A percentile compares a stretch with the other conserved stretches of the same genome.
phyloP scores from a whole-genome alignment of 176 grass and related monocot species.

The Lolium perenne region DNA sequence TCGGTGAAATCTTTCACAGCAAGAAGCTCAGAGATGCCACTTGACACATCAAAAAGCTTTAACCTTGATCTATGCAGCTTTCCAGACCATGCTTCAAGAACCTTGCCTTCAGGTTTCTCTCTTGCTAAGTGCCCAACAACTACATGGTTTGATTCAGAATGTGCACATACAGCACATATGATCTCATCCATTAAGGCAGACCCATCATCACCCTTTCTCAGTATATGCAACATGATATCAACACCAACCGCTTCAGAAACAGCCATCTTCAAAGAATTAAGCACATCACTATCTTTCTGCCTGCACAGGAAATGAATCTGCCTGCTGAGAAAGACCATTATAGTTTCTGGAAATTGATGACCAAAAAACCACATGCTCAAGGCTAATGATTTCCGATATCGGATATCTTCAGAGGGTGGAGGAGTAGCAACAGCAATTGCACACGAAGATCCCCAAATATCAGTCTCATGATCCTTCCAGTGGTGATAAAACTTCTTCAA shows the following conservation, averaged over 20 bases:
- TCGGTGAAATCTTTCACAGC: conserved; percentile 62
- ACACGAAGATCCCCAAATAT: conserved; percentile 35
- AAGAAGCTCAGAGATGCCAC: conserved; percentile 72
- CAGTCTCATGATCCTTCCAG: conserved; percentile 39
- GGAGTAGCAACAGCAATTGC: conserved; percentile 49
- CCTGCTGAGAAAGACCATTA: conserved; percentile 39
- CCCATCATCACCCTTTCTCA: conserved; percentile 49
- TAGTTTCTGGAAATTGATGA: conserved; percentile 33
- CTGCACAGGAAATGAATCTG: conserved; percentile 46
- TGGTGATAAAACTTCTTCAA: conserved; percentile 43
- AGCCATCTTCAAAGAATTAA: conserved; percentile 14
- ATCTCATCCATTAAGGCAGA: conserved; percentile 63
- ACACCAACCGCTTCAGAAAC: conserved; percentile 20
- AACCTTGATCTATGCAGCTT: conserved; percentile 55
- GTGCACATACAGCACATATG: conserved; percentile 40
- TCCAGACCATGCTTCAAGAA: conserved; percentile 75
- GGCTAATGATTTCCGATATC: conserved; percentile 43
- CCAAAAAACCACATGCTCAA: conserved; percentile 42
- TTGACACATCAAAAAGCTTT: conserved; percentile 60
- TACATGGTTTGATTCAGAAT: conserved; percentile 45
- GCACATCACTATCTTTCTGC: conserved; percentile 23
- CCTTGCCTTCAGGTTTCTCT: conserved; percentile 72
- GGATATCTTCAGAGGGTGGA: conserved; percentile 48
- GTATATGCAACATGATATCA: conserved; percentile 58
- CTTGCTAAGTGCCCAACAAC: conserved; percentile 63